Base-by-base conservation (phyloP, 1,139 yeast species). In the Yamadazyma kanchanaburiensis region DNA sequence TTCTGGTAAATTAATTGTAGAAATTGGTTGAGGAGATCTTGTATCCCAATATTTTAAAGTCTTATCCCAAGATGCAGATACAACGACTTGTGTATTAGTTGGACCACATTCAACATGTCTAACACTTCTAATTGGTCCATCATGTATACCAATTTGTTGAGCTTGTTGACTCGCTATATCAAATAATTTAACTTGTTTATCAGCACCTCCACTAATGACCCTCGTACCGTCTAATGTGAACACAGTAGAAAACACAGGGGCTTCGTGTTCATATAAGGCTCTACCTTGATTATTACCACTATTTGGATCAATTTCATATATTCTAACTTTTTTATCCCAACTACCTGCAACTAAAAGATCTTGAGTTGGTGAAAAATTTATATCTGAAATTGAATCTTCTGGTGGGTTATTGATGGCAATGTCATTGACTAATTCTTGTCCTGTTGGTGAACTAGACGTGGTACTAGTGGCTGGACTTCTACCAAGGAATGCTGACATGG, bases 51-150 rank as follows among this genome's bases (percentile, higher is more conserved):
- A 94, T 52, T 77, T 79, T 42, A 94, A 62, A 0, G 97, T 88
- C 58, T 88, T 88, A 58, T 94, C 98, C 97, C 97, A 91, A 5
- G 96, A 86, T 10, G 95, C 96, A 26, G 91, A 78, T 2, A 89
- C 97, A 16, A 91, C 78, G 38, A 86, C 86, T 25, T 83, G 95
- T 0, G 87, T 74, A 48, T 80, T 82, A 18, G 79, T 66, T 7
- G 91, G 88, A 0, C 94, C 94, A 53, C 91, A 83, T 40, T 80
- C 82, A 8, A 87, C 95, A 38, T 74, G 79, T 37, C 95, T 66
- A 18, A 91, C 85, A 15, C 76, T 57, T 37, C 72, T 74, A 10
- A 94, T 94, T 0, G 96, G 74, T 3, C 80, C 87, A 51, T 82
- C 89, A 58, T 94, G 98, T 4, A 70, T 72, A 4, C 96, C 98